Conservation (phyloP, 257 asterid genomes). For the Nicotiana attenuata region DNA sequence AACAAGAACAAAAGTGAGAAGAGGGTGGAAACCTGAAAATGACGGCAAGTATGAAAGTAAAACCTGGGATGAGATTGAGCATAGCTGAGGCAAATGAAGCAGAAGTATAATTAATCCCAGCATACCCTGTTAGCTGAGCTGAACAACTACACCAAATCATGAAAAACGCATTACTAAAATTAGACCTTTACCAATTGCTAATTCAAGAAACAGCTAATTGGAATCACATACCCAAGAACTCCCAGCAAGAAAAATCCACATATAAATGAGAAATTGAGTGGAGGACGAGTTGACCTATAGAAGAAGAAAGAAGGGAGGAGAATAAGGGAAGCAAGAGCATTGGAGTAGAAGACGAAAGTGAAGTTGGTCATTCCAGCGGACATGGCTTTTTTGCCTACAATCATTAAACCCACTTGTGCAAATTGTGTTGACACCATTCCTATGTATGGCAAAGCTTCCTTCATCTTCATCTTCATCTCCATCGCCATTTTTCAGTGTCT, state of each 20-base stretch:
- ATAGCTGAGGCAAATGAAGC: constrained; percentile 87
- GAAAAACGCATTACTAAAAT: constrained; percentile 1
- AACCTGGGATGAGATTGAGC: constrained; percentile 90
- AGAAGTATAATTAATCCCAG: constrained; percentile 66
- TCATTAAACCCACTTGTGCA: constrained; percentile 72
- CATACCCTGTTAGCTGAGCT: constrained; percentile 82
- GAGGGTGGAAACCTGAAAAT: constrained; percentile 51
- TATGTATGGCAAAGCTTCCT: constrained; percentile 50
- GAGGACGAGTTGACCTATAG: constrained; percentile 60
- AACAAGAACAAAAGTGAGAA: constrained; percentile 2
- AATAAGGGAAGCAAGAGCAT: constrained; percentile 69
- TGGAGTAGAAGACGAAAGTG: constrained; percentile 76
- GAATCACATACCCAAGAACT: constrained; percentile 59
- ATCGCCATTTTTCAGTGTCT: neutral
- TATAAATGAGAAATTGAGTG: constrained; percentile 44
- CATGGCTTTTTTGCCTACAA: constrained; percentile 71
- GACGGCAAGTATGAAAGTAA: constrained; percentile 75
- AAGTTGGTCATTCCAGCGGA: constrained; percentile 79
- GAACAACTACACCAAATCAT: constrained; percentile 43
- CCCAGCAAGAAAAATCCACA: constrained; percentile 69
- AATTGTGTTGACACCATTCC: constrained; percentile 64
- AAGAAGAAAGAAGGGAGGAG: constrained; percentile 76
- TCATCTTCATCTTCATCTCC: constrained; percentile 21
- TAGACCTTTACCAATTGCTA: neutral
- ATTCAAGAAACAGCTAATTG: neutral